A percentile compares a stretch with the other conserved stretches of the same genome.
Conservation (phyloP, 2,329 filamentous ascomycete species). For the Chrysoporthe puriensis region DNA sequence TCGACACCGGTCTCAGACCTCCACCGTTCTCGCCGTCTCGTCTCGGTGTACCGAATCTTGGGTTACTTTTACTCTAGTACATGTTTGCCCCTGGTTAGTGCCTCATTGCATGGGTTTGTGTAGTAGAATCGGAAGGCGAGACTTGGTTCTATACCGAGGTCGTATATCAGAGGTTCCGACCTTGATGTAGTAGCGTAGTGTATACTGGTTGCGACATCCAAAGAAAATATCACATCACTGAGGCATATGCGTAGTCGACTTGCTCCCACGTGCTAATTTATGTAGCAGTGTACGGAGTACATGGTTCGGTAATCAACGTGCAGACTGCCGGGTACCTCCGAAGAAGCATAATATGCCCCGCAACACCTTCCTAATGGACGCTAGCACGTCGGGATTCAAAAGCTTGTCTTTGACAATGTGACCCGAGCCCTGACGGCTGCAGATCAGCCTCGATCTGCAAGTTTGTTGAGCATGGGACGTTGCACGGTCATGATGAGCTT, state of each 20-base stretch:
- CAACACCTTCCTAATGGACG: neutral
- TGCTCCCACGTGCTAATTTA: neutral
- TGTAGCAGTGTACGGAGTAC: neutral
- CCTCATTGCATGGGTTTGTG: neutral
- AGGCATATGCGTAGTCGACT: neutral
- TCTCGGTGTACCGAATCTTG: neutral
- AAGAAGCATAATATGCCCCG: neutral
- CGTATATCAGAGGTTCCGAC: neutral
- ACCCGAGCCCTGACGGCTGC: neutral
- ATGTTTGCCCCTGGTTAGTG: neutral
- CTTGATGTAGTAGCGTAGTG: neutral
- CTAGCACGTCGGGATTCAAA: conserved; percentile 2
- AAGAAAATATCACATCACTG: neutral
- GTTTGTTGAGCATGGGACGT: neutral
- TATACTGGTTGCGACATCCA: neutral
- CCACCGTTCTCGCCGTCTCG: neutral
- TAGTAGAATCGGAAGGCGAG: neutral
- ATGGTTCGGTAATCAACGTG: neutral
- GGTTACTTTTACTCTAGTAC: neutral
- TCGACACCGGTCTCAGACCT: neutral
- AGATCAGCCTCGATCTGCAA: neutral
- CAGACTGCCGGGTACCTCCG: neutral
- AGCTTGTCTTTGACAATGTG: neutral
- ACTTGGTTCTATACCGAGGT: neutral
- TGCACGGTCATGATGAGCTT: neutral